Evolutionary conservation across 1,284 basidiomycete genomes (phyloP).

Genomic region (Malassezia slooffiae): DNA sequence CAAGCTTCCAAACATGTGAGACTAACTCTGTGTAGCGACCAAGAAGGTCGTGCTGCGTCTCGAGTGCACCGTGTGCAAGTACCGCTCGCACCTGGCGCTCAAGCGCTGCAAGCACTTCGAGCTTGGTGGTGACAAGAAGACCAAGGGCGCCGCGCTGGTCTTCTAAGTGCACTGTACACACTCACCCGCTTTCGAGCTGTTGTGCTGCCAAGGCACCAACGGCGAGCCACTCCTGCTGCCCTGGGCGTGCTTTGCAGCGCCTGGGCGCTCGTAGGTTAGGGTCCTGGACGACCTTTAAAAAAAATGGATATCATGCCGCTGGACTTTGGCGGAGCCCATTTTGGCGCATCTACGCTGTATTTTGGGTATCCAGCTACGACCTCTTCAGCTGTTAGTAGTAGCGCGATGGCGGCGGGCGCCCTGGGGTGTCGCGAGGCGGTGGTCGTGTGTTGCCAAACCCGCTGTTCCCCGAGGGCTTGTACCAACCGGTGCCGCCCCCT

Average conservation of each 20-base stretch:
- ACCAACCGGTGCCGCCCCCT: too few relatives aligned
- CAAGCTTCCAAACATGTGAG: background rate
- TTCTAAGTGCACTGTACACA: slow-evolving; percentile 50
- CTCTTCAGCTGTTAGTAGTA: too few relatives aligned
- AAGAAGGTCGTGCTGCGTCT: slow-evolving; percentile 98
- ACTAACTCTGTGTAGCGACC: slow-evolving; percentile 52
- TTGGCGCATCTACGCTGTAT: too few relatives aligned
- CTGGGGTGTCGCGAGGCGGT: too few relatives aligned
- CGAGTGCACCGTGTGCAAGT: slow-evolving; percentile 97
- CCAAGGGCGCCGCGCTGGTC: slow-evolving; percentile 83
- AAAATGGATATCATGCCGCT: slow-evolving; percentile 14
- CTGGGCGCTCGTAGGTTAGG: slow-evolving; percentile 3
- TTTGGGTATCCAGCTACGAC: too few relatives aligned
- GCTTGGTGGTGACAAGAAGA: slow-evolving; percentile 99
- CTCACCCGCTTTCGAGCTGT: background rate
- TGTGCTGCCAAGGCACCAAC: background rate
- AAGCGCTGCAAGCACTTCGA: slow-evolving; percentile 99
- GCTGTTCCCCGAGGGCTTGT: too few relatives aligned
- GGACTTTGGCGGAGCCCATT: too few relatives aligned
- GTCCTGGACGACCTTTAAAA: slow-evolving; percentile 9
- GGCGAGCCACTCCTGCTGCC: background rate
- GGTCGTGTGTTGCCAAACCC: too few relatives aligned
- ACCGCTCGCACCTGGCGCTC: slow-evolving; percentile 63
- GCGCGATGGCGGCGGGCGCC: too few relatives aligned
- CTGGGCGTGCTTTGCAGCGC: background rate